Percentiles rank a stretch among this genome's conserved stretches.
Evolutionary conservation across 2,329 filamentous ascomycete genomes (phyloP).

Genomic region (Scopulariopsis brevicaulis): DNA sequence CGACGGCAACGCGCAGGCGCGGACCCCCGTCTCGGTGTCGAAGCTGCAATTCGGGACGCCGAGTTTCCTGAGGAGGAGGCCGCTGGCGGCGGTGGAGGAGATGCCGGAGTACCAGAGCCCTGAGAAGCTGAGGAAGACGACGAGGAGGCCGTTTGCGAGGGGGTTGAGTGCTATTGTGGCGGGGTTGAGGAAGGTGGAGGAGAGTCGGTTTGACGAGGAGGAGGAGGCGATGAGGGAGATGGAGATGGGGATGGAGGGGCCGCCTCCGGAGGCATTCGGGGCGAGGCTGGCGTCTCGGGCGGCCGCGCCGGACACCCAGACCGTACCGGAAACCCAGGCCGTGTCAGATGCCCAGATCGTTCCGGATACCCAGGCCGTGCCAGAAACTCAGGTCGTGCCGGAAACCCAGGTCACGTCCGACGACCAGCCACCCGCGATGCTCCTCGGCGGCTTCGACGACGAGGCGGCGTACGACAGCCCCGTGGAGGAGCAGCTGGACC

Average conservation of each 20-base stretch:
- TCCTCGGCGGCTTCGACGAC: conserved; percentile 53
- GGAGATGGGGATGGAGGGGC: conserved; percentile 28
- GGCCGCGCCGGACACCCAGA: too few species aligned
- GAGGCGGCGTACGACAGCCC: conserved; percentile 45
- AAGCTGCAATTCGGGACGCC: conserved; percentile 57
- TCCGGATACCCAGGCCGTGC: too few species aligned
- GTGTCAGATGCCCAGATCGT: too few species aligned
- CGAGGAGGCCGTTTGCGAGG: conserved; percentile 50
- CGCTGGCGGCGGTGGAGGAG: conserved; percentile 43
- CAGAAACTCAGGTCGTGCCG: neutral
- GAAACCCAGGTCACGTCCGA: conserved; percentile 25
- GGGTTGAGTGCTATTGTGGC: conserved; percentile 67
- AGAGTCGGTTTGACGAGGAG: conserved; percentile 61
- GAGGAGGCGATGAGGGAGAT: conserved; percentile 62
- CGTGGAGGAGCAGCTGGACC: conserved; percentile 34
- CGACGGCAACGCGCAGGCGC: conserved; percentile 22
- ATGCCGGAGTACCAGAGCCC: conserved; percentile 31
- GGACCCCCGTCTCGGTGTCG: conserved; percentile 37
- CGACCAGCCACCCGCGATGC: conserved; percentile 25
- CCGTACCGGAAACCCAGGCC: too few species aligned
- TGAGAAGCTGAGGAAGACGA: conserved; percentile 33
- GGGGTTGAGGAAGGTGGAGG: conserved; percentile 56
- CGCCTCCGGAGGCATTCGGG: neutral
- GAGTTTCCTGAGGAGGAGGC: conserved; percentile 44
- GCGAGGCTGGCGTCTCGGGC: neutral